Evolutionary conservation across 176 grass and related monocot genomes (phyloP), one percentile per base, ranked within the genome.

Genomic region (Typha latifolia): DNA sequence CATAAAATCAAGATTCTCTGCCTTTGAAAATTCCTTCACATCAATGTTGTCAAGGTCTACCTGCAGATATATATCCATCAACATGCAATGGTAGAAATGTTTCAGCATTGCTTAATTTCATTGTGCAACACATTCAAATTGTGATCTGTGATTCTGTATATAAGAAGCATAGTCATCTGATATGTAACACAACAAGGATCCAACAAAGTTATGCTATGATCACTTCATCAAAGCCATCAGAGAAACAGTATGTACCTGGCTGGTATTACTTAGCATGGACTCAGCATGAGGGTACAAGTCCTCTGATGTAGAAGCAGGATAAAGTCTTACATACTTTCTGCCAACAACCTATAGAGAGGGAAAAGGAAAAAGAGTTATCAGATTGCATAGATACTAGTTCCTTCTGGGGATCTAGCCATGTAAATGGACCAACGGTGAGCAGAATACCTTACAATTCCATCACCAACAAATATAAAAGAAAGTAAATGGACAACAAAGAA

Each of bases 251-350:
- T 70, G 14, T 77, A 97, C 94, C 78, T 93, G 85, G 52, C 85
- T 92, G 49, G 81, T 87, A 80, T 97, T 87, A 69, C 73, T 67
- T 78, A 97, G 76, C 85, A 89, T 90, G 29, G 85, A 75, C 72
- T 90, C 85, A 7, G 62, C 77, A 70, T 83, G 83, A 32, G 94
- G 89, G 74, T 90, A 92, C 63, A 92, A 62, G 22, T 80, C 78
- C 62, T 76, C 62, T 11, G 82, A 86, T 57, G 75, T 11, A 15
- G 83, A 82, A 78, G 81, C 69, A 80, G 78, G 69, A 80, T 97
- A 97, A 34, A 97, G 83, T 89, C 94, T 92, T 63, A 97, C 65
- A 76, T 97, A 97, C 21, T 92, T 97, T 70, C 89, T 89, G 61
- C 94, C 89, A 78, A 97, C 80, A 70, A 97, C 94, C 94, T 97